phyloP scores from a whole-genome alignment of 768 basidiomycete species.

The Podaxis mareebaensis region DNA sequence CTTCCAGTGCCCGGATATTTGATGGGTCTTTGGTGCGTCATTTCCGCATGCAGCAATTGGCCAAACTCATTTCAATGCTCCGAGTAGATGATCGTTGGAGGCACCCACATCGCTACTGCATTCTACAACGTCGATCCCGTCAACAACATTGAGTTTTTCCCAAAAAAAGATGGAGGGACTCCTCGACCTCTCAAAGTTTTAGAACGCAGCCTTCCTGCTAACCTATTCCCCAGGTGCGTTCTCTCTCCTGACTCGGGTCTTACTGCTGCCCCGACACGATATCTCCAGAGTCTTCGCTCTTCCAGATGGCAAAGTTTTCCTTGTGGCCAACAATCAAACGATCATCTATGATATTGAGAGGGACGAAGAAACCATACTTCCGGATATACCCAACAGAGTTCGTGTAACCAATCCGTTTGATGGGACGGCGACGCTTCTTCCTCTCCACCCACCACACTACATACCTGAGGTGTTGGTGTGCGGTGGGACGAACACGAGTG shows the following conservation, averaged over 20 bases:
- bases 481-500: slow-evolving; percentile 40
- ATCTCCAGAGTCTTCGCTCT: slow-evolving; percentile 31
- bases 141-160: slow-evolving; percentile 42
- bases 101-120: slow-evolving; percentile 34
- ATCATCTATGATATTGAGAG: slow-evolving; percentile 41
- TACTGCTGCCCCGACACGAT: background rate
- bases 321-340: slow-evolving; percentile 41
- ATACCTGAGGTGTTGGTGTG: slow-evolving; percentile 49
- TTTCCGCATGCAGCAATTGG: background rate
- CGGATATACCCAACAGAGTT: slow-evolving; percentile 44
- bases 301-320: slow-evolving; percentile 43
- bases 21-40: slow-evolving; percentile 34
- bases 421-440: slow-evolving; percentile 36
- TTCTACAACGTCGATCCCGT: slow-evolving; percentile 67
- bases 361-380: slow-evolving; percentile 39
- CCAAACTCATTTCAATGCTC: background rate
- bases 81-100: slow-evolving; percentile 29
- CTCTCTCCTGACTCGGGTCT: background rate
- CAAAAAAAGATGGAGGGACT: slow-evolving; percentile 38
- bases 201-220: slow-evolving; percentile 28
- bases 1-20: slow-evolving; percentile 35
- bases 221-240: slow-evolving; percentile 30
- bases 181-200: slow-evolving; percentile 29
- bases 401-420: slow-evolving; percentile 42
- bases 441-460: slow-evolving; percentile 38